phyloP scores from a whole-genome alignment of 1,139 yeast genomes.

The Debaryomyces psychrophilus region DNA sequence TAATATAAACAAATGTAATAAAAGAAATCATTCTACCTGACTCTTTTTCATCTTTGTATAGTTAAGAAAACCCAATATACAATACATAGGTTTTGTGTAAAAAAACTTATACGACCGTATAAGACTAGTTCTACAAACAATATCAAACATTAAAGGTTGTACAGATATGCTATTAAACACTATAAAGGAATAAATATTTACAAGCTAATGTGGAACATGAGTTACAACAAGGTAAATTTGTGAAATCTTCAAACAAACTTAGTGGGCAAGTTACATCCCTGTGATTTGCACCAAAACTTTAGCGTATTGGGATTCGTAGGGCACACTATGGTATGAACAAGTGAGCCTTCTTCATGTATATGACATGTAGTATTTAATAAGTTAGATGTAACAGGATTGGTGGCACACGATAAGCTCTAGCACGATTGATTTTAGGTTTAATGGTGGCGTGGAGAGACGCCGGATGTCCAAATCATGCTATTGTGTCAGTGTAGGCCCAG shows the following conservation, averaged over 20 bases:
- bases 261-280: not conserved
- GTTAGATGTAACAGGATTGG: not conserved
- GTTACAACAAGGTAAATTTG: not conserved
- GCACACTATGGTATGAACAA: not conserved
- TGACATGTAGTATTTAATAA: not conserved
- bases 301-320: not conserved
- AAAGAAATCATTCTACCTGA: not conserved
- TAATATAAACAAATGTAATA: not conserved
- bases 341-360: not conserved
- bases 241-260: not conserved
- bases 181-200: slow-evolving; percentile 7
- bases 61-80: not conserved
- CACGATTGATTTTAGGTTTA: not conserved
- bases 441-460: not conserved
- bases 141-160: not conserved
- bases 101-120: slow-evolving; percentile 12
- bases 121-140: not conserved
- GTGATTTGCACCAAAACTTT: not conserved
- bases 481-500: not conserved
- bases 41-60: slow-evolving; percentile 5
- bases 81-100: slow-evolving; percentile 11
- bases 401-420: not conserved
- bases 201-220: slow-evolving; percentile 1
- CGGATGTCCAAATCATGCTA: not conserved
- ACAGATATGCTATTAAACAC: slow-evolving; percentile 6